Evolutionary conservation across 2,329 filamentous ascomycete species (phyloP), one percentile per base, ranked within the genome.

Genomic region (Teratosphaeria nubilosa): DNA sequence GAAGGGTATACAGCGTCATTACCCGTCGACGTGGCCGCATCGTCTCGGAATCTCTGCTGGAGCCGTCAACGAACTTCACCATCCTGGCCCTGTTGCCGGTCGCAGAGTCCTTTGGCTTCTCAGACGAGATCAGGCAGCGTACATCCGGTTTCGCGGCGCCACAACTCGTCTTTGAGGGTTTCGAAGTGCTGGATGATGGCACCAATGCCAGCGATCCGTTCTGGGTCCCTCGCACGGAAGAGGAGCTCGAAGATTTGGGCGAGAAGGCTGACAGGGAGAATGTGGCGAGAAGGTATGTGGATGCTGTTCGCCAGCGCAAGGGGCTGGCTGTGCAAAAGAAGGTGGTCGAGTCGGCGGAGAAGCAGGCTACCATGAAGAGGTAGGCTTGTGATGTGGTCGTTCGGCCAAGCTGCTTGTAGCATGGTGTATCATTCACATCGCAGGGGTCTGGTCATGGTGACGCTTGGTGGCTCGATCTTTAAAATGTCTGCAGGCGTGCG

Each of bases 171-270:
- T 99, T 97, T 71, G 84, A 89, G 7, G 94, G 94, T 0, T 99
- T 91, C 70, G 90, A 96, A 73, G 83, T 95, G 65, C 79, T 97
- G 1, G 91, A 97, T 71, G 87, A 96, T 75, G 41, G 41, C 9
- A 48, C 41, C n/a, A 48, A 48, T 48, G 41, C 41, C 20, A 48
- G 41, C n/a, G 94, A 99, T 77, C 94, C 94, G 0, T 95, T 95
- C 77, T 99, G 94, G 94, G 91, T 95, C 53, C 94, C 94, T 1
- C 91, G 90, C 64, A 97, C 92, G 0, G 94, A 97, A 70, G 94
- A 97, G 72, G 90, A 99, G 69, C 75, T 99, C 55, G 94, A 99
- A 79, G 94, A 99, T 77, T 76, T 99, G 60, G 94, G 94, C 27
- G 92, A 97, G 78, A 78, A 92, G 71, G 94, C 90, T 3, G 94